Conservation (phyloP, 768 basidiomycete genomes). For the Mycena epipterygia region DNA sequence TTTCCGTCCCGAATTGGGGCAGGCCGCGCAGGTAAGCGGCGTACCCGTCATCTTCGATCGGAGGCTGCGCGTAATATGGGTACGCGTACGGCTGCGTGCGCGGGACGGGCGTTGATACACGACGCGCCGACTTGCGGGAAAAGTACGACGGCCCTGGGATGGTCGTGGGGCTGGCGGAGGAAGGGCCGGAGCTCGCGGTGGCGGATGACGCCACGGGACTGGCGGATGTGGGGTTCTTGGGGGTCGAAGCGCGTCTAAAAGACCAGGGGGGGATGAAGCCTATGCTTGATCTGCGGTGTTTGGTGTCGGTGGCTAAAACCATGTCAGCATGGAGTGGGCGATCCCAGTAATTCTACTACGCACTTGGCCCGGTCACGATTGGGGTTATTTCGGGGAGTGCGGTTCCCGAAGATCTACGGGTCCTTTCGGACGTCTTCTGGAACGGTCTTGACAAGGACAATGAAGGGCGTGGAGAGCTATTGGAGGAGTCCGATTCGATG, state of each 20-base stretch:
- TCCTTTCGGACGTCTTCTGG: constrained; percentile 9
- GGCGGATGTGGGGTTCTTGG: constrained; percentile 3
- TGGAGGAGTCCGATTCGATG: constrained; percentile 35
- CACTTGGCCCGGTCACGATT: constrained; percentile 16
- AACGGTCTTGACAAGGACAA: constrained; percentile 25
- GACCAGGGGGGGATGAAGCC: constrained; percentile 34
- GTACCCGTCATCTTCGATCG: constrained; percentile 29
- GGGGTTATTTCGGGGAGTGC: constrained; percentile 17
- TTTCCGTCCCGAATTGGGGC: constrained; percentile 24
- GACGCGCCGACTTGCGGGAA: constrained; percentile 30
- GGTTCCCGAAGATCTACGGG: constrained; percentile 17
- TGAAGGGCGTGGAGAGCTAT: constrained; percentile 30
- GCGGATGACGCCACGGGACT: background rate
- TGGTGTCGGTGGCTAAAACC: constrained; percentile 11
- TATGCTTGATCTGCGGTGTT: constrained; percentile 30
- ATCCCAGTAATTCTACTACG: background rate
- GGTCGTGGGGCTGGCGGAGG: constrained; percentile 3
- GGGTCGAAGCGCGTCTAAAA: constrained; percentile 28
- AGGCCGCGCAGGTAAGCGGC: constrained; percentile 27
- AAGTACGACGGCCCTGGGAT: constrained; percentile 26
- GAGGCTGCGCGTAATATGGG: constrained; percentile 50
- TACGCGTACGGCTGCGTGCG: constrained; percentile 55
- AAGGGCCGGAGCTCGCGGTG: background rate
- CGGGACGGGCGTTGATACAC: constrained; percentile 41
- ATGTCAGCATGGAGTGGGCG: background rate